A percentile compares a stretch with the other conserved stretches of the same genome.
These are phyloP conservation scores for Pythium rhizo-oryzae DNA, from an alignment of 352 stramenopile genomes.

Conservation along the genomic window DNA sequence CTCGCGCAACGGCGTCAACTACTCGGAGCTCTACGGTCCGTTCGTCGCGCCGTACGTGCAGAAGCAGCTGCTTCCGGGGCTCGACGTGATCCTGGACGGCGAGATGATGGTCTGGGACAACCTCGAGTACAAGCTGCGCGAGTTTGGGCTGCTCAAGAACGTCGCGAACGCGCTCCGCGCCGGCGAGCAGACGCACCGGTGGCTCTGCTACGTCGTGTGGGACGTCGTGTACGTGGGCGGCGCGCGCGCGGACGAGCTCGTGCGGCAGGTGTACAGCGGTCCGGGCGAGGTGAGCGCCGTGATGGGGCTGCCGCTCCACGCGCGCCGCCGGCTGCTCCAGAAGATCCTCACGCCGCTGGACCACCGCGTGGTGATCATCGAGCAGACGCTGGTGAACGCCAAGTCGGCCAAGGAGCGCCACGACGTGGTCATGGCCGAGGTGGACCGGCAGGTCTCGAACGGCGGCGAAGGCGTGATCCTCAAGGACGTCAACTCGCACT, in stretches of 20 bases:
- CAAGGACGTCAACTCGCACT: slow-evolving; percentile 87
- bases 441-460: slow-evolving; percentile 72
- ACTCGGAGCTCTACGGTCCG: slow-evolving; percentile 70
- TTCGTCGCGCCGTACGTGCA: slow-evolving; percentile 63
- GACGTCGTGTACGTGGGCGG: slow-evolving; percentile 80
- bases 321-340: slow-evolving; percentile 59
- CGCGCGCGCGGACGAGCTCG: slow-evolving; percentile 44
- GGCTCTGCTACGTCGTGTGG: slow-evolving; percentile 88
- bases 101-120: slow-evolving; percentile 92
- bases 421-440: slow-evolving; percentile 79
- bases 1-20: slow-evolving; percentile 86
- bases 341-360: slow-evolving; percentile 70
- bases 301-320: slow-evolving; percentile 73
- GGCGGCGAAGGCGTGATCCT: slow-evolving; percentile 84
- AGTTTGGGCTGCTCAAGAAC: slow-evolving; percentile 85
- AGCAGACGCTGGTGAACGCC: slow-evolving; percentile 80
- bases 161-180: slow-evolving; percentile 64
- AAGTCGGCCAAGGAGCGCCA: slow-evolving; percentile 77
- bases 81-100: slow-evolving; percentile 83
- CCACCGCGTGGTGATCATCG: slow-evolving; percentile 77
- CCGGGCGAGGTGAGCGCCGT: slow-evolving; percentile 61
- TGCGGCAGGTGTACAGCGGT: slow-evolving; percentile 64
- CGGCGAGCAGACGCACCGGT: slow-evolving; percentile 60
- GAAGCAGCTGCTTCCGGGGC: slow-evolving; percentile 52
- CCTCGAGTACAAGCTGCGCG: slow-evolving; percentile 64